Percentiles rank a stretch among this genome's conserved stretches.
Conservation (phyloP, 2,329 filamentous ascomycete genomes). For the Septoria linicola region DNA sequence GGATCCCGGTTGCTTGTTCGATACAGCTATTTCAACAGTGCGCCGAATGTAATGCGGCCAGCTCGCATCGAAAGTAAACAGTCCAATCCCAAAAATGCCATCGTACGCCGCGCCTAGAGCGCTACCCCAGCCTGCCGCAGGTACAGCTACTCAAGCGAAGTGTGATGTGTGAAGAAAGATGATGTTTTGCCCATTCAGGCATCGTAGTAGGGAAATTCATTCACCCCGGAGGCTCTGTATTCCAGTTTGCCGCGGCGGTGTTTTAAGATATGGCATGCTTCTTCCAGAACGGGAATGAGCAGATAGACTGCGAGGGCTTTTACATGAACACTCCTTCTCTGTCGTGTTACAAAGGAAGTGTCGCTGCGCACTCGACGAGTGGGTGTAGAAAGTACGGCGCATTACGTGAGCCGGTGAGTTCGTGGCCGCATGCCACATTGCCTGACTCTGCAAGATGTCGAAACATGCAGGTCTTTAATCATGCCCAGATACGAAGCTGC, state of each 20-base stretch:
- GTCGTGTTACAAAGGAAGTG: conserved; percentile 15
- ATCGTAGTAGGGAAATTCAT: conserved; percentile 16
- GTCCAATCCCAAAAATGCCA: conserved; percentile 21
- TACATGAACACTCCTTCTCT: conserved; percentile 19
- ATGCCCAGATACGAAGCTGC: conserved; percentile 56
- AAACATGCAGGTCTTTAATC: conserved; percentile 22
- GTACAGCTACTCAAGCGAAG: conserved; percentile 26
- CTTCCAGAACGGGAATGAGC: conserved; percentile 15
- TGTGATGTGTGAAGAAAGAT: conserved; percentile 24
- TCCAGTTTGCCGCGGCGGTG: conserved; percentile 12
- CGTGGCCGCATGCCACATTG: background rate
- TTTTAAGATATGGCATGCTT: conserved; percentile 16
- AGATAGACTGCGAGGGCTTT: conserved; percentile 14
- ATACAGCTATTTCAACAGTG: conserved; percentile 26
- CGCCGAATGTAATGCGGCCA: conserved; percentile 19
- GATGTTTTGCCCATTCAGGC: conserved; percentile 5
- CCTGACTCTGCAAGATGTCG: background rate
- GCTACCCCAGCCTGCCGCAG: conserved; percentile 18
- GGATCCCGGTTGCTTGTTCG: conserved; percentile 20
- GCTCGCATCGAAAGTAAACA: conserved; percentile 20
- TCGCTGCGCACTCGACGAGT: background rate
- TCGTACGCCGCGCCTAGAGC: conserved; percentile 18
- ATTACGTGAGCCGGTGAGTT: background rate
- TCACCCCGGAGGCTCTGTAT: conserved; percentile 16
- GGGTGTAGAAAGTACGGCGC: background rate